Base-by-base conservation (phyloP, 2,329 filamentous ascomycete species). In the Penicillium sp. region DNA sequence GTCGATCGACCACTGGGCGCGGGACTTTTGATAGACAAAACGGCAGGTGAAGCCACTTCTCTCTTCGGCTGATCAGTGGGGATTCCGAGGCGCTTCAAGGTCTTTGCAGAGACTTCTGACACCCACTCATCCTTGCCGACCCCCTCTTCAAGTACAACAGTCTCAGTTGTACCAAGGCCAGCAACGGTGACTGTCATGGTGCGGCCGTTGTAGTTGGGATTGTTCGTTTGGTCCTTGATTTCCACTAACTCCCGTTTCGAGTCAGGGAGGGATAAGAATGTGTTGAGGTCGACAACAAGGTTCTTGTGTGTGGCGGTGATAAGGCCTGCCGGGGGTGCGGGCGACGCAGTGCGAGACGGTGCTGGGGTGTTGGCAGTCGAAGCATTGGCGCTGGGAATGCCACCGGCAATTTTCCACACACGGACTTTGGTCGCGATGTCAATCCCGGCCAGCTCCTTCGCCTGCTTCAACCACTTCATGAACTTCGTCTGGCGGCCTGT, bases 71-170 rank as follows among this genome's bases (percentile, higher is more conserved):
- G 70, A 11, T 68, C 72, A 41, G 73, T 63, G 29, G 79, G 69
- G 11, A 90, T 82, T 68, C 80, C 86, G 14, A 75, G 75, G 48
- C 79, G 79, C 52, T 73, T 73, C 13, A 75, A 63, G 51, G 75
- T 76, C 59, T 76, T 75, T 59, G 72, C 73, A 48, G 75, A 76
- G 21, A 68, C 74, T 56, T 81, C 82, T 1, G 83, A 85, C 5
- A 79, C 71, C 74, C 83, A 87, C 59, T 86, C 84, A 19, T 81
- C 81, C 68, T 79, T 41, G 77, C 84, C 82, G 47, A 88, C 80
- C 59, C 87, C 82, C 71, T 96, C 91, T 70, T 98, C 93, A 5
- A 98, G 78, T n/a, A 96, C 86, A 49, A 97, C 82, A 3, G 87
- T 85, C 68, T 90, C 86, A 60, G 91, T 87, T 31, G 86, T 84